Evolutionary conservation across 495 filamentous ascomycete species (phyloP).

Genomic region (Penicillium salamii): DNA sequence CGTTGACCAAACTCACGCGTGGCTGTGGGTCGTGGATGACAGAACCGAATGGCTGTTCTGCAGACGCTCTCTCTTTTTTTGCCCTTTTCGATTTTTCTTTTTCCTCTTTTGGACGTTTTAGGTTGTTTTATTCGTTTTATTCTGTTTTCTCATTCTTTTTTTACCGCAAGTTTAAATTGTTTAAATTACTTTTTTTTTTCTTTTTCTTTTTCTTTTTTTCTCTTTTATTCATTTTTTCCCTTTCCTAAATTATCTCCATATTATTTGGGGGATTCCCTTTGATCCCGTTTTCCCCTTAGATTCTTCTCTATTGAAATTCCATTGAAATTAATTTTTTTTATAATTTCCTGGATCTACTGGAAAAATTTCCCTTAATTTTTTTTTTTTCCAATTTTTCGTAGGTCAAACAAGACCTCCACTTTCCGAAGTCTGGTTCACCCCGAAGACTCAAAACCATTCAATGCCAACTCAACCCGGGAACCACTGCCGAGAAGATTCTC

Average conservation of each 20-base stretch:
- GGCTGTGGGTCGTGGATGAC: constrained; percentile 43
- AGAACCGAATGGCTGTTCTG: constrained; percentile 36
- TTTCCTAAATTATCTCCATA: not conserved
- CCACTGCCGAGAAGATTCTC: constrained; percentile 43
- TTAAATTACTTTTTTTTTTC: not conserved
- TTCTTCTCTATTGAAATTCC: constrained; percentile 12
- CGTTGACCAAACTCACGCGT: constrained; percentile 45
- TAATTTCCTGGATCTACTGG: constrained; percentile 10
- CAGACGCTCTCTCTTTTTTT: constrained; percentile 19
- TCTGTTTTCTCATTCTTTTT: constrained; percentile 6
- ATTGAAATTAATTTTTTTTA: constrained; percentile 2
- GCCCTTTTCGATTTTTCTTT: constrained; percentile 10
- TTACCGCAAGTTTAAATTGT: not conserved
- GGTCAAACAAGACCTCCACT: too few species aligned
- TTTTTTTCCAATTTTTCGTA: too few species aligned
- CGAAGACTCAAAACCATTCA: constrained; percentile 35
- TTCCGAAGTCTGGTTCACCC: constrained; percentile 39
- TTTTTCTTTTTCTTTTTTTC: constrained; percentile 8
- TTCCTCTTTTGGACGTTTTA: constrained; percentile 1
- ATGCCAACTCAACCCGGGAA: constrained; percentile 45
- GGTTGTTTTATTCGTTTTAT: constrained; percentile 13
- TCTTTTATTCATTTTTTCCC: constrained; percentile 3
- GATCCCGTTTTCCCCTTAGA: constrained; percentile 7
- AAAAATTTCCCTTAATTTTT: constrained; percentile 6
- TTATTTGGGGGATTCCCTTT: constrained; percentile 3